Evolutionary conservation across 2,329 filamentous ascomycete genomes (phyloP), one percentile per base, ranked within the genome.

Genomic region (Zymoseptoria passerinii): DNA sequence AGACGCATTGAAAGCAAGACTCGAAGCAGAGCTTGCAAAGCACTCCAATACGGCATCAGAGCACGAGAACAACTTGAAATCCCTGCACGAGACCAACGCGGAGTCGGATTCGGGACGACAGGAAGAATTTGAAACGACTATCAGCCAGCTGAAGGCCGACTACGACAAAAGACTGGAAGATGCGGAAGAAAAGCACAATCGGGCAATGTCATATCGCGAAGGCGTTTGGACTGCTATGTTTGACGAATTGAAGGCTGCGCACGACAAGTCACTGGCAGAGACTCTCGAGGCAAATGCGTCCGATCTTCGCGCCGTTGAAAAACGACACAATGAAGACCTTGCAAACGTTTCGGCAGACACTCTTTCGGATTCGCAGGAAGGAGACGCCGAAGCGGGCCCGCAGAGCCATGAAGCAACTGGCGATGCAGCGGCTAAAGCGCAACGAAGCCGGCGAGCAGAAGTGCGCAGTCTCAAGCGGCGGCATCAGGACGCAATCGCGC

Each of bases 401-500:
- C 52, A 63, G 52, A 66, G 69, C 54, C 56, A 58, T 48, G 52
- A 53, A 16, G 59, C 61, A 9, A 61, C 67, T 18, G 65, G 67
- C 8, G 49, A 55, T 56, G 64, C 66, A 13, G 55, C 64, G 9
- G 61, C 58, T 16, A 60, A 63, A 50, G 62, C 63, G 9, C 61
- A 57, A 20, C 61, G 60, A 10, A 61, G 55, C n/a, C 52, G 60
- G 7, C 59, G 68, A 27, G 59, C 61, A 29, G 64, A 68, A 27
- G 48, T 67, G 8, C 55, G 58, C 16, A 62, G 60, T 28, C 58
- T 71, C 9, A 64, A 67, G 54, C 60, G 59, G 35, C 62, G 61
- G 27, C 68, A 71, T 52, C 63, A 67, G 28, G 61, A 66, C 48
- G 64, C 65, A 1, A 55, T 70, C 8, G 59, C 57, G 8, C 61